Percentiles rank a stretch among this genome's conserved stretches.
Conservation (phyloP, 1,284 basidiomycete genomes). For the Sanguinoderma infundibulare region DNA sequence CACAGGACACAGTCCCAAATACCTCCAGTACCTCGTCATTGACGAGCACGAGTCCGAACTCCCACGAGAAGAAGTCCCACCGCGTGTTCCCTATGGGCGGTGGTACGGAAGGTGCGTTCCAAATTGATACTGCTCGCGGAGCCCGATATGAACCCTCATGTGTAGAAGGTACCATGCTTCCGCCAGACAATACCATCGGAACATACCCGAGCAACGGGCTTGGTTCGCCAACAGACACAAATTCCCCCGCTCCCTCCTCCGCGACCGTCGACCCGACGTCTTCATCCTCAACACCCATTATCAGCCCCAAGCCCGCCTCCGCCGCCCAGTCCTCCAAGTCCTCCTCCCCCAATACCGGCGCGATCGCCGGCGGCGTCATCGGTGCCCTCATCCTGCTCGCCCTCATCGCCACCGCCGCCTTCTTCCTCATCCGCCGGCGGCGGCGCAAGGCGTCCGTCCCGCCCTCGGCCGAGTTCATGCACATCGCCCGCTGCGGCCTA, state of each 20-base stretch:
- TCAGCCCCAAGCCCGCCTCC: not conserved
- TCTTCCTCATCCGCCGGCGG: conserved; percentile 16
- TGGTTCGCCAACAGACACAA: not conserved
- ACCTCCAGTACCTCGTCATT: not conserved
- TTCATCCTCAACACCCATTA: not conserved
- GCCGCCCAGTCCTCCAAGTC: not conserved
- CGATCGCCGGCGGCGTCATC: conserved; percentile 28
- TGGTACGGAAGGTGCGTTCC: not conserved
- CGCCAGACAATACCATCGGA: not conserved
- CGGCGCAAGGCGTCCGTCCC: conserved; percentile 13
- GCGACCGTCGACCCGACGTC: not conserved
- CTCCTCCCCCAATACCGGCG: conserved; percentile 8
- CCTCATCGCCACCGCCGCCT: conserved; percentile 2
- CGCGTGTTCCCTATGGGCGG: too few relatives aligned
- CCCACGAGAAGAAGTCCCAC: too few relatives aligned
- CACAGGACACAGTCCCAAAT: not conserved
- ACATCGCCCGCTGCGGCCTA: conserved; percentile 7
- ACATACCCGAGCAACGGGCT: too few relatives aligned
- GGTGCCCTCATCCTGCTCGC: conserved; percentile 20
- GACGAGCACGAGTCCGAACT: not conserved
- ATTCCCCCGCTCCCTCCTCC: not conserved
- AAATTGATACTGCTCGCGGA: not conserved
- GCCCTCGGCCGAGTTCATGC: conserved; percentile 33
- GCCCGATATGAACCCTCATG: not conserved
- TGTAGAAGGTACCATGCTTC: too few relatives aligned